Base-by-base conservation (phyloP, 306 rosid species). In the Castanea mollissima region DNA sequence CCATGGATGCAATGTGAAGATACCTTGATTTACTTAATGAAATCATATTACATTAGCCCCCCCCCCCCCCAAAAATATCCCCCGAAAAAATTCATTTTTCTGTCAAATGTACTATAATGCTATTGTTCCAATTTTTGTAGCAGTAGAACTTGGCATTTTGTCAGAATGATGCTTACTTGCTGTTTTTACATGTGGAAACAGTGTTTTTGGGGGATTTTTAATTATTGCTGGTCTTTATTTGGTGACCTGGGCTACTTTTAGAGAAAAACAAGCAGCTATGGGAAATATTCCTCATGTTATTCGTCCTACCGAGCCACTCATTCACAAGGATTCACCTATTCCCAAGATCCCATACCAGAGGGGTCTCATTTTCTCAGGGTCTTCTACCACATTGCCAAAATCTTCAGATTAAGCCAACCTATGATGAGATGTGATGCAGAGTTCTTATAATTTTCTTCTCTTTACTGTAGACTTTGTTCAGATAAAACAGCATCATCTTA, bases 211-310 rank as follows among this genome's bases (percentile, higher is more conserved):
- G 18, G 99, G 99, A 62, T 75, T 85, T 74, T 81, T 93, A 64
- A 91, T 93, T 73, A 81, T 93, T 78, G 89, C 89, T 10, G 97
- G 98, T 77, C 94, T 95, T 44, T 93, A 95, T 78, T 55, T 75
- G 62, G 97, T 95, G 76, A 90, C 96, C 32, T 95, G 98, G 99
- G 96, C 93, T 31, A 81, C 99, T 55, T 78, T 75, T 78, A 90
- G 79, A 65, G 98, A 93, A 85, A 88, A 82, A 75, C 88, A 77
- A 65, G 73, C 87, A 57, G 76, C 63, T 74, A 18, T 58, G 56
- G 89, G 80, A 51, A 76, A 74, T 70, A 38, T 65, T 52, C 84
- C 89, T 6, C 88, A 75, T 54, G 74, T 73, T 20, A 63, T 83
- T 58, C 82, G 89, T 77, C 71, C 72, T 62, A 60, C 93, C 5